A percentile compares a stretch with the other conserved stretches of the same genome.
These are phyloP conservation scores for Echria macrotheca DNA, from an alignment of 495 filamentous ascomycete species.

Conservation along the genomic window DNA sequence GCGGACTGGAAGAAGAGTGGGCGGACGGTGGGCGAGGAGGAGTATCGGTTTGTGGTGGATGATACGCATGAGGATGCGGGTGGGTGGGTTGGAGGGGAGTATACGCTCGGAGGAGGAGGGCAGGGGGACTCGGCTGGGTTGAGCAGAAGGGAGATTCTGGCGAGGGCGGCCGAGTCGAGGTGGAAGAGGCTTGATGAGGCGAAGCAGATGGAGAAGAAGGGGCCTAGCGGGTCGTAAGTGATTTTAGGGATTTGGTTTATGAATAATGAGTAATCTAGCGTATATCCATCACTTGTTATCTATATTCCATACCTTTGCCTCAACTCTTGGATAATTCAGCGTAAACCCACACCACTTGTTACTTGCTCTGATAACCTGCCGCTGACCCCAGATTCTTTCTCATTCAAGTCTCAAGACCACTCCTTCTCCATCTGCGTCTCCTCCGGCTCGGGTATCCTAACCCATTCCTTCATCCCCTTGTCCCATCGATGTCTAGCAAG, in stretches of 20 bases:
- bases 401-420: no score
- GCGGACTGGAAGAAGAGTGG: constrained; percentile 73
- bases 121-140: constrained; percentile 14
- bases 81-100: constrained; percentile 85
- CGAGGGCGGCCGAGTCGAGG: constrained; percentile 69
- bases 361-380: no score
- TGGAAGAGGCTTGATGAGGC: constrained; percentile 50
- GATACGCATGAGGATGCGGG: constrained; percentile 66
- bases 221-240: neutral
- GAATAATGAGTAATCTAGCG: no score
- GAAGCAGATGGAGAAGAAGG: constrained; percentile 7
- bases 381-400: no score
- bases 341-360: no score
- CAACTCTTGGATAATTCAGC: no score
- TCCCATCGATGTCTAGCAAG: constrained; percentile 48
- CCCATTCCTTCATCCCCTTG: constrained; percentile 42
- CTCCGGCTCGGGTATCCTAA: constrained; percentile 25
- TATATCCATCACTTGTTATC: neutral
- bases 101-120: constrained; percentile 63
- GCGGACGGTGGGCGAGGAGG: constrained; percentile 55
- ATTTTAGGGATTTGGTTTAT: neutral
- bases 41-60: constrained; percentile 56
- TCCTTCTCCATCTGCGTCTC: neutral
- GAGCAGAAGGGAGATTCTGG: constrained; percentile 63
- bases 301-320: no score